Conservation (phyloP, 1,284 basidiomycete species). For the Rhodotorula glutinis region DNA sequence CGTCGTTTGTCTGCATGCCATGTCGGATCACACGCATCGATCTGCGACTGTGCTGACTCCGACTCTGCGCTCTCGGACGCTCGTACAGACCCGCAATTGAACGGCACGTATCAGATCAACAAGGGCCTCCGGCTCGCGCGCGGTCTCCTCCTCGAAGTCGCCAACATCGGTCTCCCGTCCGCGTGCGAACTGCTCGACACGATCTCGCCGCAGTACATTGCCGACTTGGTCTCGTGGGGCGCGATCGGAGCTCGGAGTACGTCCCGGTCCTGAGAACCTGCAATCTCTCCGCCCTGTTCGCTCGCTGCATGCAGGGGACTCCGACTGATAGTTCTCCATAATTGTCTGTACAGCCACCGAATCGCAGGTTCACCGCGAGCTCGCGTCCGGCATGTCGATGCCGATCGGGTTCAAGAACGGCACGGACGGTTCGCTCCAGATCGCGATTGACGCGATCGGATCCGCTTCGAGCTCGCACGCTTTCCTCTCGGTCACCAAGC, state of each 20-base stretch:
- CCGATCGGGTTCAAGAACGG: constrained; percentile 63
- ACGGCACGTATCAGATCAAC: constrained; percentile 84
- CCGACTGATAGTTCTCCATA: too few relatives aligned
- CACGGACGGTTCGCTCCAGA: constrained; percentile 50
- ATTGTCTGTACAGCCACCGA: constrained; percentile 64
- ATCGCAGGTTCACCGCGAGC: constrained; percentile 82
- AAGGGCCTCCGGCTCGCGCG: constrained; percentile 90
- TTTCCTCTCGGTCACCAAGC: constrained; percentile 89
- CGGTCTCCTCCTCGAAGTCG: constrained; percentile 76
- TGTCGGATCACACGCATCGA: neutral
- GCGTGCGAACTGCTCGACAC: constrained; percentile 60
- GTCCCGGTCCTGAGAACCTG: neutral
- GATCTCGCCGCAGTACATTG: constrained; percentile 88
- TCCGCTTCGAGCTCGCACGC: constrained; percentile 81
- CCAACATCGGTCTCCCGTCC: constrained; percentile 49
- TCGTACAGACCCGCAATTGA: constrained; percentile 69
- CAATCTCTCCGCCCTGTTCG: too few relatives aligned
- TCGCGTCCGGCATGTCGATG: constrained; percentile 40
- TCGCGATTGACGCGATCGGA: constrained; percentile 75
- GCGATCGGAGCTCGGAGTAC: constrained; percentile 83
- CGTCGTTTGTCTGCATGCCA: neutral
- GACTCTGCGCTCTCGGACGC: too few relatives aligned
- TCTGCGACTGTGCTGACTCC: too few relatives aligned
- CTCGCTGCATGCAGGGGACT: too few relatives aligned
- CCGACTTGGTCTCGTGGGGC: constrained; percentile 94